Percentiles rank a stretch among this genome's conserved stretches.
Evolutionary conservation across 2,329 filamentous ascomycete species (phyloP).

Genomic region (Colletotrichum viniferum): DNA sequence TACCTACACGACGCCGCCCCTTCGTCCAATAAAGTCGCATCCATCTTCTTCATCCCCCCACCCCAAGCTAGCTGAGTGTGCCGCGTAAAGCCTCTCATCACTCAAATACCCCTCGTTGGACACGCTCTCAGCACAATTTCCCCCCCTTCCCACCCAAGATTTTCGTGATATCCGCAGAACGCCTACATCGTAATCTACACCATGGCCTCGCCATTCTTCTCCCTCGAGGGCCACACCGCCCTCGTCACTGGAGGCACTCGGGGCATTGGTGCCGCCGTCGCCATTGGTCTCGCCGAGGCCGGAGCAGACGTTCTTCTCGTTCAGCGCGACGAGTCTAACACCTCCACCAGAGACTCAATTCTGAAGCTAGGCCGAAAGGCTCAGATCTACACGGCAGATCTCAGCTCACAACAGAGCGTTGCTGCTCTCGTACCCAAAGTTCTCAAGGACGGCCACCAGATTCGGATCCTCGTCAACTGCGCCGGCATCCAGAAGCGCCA

Average conservation of each 20-base stretch:
- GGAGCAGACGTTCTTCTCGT: conserved; percentile 61
- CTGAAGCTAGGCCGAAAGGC: conserved; percentile 70
- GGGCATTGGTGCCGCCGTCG: conserved; percentile 62
- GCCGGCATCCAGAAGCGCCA: conserved; percentile 85
- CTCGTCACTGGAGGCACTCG: conserved; percentile 62
- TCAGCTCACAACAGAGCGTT: conserved; percentile 65
- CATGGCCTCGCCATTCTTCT: conserved; percentile 52
- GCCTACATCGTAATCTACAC: neutral
- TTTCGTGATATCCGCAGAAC: neutral
- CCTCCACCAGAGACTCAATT: conserved; percentile 64
- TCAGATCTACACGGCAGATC: conserved; percentile 72
- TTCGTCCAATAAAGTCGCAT: neutral
- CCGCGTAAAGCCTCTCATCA: neutral
- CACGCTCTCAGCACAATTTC: neutral
- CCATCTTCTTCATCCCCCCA: neutral
- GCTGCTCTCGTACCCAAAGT: conserved; percentile 63
- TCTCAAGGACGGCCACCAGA: conserved; percentile 64
- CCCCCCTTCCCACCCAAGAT: neutral
- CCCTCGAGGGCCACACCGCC: conserved; percentile 60
- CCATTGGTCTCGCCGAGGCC: conserved; percentile 62
- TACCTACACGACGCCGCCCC: neutral
- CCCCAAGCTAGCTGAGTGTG: neutral
- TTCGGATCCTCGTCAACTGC: conserved; percentile 84
- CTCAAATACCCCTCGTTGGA: neutral
- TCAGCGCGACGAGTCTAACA: conserved; percentile 50